Conservation (phyloP, 306 rosid genomes). For the Canavalia gladiata region DNA sequence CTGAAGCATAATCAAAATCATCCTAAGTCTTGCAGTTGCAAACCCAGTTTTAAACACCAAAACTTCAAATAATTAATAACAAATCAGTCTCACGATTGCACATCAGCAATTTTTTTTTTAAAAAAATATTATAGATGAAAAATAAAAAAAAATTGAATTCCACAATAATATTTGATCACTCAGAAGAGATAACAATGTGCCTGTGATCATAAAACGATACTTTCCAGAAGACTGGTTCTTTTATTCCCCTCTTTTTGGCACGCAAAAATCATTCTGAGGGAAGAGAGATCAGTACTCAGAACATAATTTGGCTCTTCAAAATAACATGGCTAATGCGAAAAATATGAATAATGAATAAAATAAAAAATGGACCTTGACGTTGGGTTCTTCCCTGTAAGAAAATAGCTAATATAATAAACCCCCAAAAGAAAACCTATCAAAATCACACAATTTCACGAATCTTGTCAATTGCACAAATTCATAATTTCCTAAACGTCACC, state of each 20-base stretch:
- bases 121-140: neutral
- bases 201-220: neutral
- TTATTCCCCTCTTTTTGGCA: neutral
- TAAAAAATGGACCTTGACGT: neutral
- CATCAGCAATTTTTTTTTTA: neutral
- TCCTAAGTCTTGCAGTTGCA: conserved; percentile 50
- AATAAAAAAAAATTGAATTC: neutral
- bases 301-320: neutral
- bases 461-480: neutral
- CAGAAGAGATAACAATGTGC: neutral
- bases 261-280: too few relatives aligned
- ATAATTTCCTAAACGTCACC: neutral
- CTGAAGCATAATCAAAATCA: conserved; percentile 53
- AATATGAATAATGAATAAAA: neutral
- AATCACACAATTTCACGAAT: neutral
- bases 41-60: conserved; percentile 45
- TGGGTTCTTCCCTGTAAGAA: neutral
- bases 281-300: too few relatives aligned
- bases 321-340: neutral
- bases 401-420: neutral
- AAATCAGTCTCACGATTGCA: neutral
- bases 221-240: neutral
- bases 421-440: neutral
- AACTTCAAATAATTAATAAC: conserved; percentile 42
- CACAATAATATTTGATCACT: neutral